A percentile compares a stretch with the other conserved stretches of the same genome.
phyloP scores from a whole-genome alignment of 768 basidiomycete species.

The Scleroderma bovista region DNA sequence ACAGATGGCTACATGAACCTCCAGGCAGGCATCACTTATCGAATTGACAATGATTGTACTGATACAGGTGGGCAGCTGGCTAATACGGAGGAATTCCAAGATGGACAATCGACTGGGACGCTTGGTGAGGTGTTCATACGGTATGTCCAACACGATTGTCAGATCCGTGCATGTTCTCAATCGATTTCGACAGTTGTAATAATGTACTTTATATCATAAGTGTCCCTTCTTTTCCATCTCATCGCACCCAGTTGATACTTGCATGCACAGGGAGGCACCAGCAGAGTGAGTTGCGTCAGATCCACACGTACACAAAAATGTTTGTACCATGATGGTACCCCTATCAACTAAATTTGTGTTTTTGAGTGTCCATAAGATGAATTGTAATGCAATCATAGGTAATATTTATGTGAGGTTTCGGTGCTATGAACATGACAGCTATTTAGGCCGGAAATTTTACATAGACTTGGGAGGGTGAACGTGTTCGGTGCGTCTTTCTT shows the following conservation, averaged over 20 bases:
- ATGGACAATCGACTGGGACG: constrained; percentile 91
- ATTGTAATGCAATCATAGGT: too few relatives aligned
- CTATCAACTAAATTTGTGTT: too few relatives aligned
- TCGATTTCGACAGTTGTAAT: constrained; percentile 60
- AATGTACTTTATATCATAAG: constrained; percentile 96
- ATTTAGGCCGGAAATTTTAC: too few relatives aligned
- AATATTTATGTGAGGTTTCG: too few relatives aligned
- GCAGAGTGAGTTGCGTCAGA: constrained; percentile 35
- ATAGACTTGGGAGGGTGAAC: too few relatives aligned
- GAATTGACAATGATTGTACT: not conserved
- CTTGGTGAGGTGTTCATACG: constrained; percentile 99
- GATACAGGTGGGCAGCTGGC: constrained; percentile 57
- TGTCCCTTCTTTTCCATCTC: constrained; percentile 23
- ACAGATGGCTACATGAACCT: constrained; percentile 99
- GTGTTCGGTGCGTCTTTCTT: too few relatives aligned
- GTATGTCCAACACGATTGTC: constrained; percentile 31
- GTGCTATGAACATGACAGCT: too few relatives aligned
- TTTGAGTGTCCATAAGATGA: too few relatives aligned
- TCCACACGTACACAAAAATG: too few relatives aligned
- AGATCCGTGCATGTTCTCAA: constrained; percentile 8
- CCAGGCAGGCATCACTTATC: constrained; percentile 53
- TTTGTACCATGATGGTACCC: too few relatives aligned
- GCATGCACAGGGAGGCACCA: constrained; percentile 67
- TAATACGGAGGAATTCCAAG: constrained; percentile 98
- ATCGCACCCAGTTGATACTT: constrained; percentile 20